These are phyloP conservation scores for Claviceps africana DNA, from an alignment of 2,329 filamentous ascomycete species.

Conservation along the genomic window DNA sequence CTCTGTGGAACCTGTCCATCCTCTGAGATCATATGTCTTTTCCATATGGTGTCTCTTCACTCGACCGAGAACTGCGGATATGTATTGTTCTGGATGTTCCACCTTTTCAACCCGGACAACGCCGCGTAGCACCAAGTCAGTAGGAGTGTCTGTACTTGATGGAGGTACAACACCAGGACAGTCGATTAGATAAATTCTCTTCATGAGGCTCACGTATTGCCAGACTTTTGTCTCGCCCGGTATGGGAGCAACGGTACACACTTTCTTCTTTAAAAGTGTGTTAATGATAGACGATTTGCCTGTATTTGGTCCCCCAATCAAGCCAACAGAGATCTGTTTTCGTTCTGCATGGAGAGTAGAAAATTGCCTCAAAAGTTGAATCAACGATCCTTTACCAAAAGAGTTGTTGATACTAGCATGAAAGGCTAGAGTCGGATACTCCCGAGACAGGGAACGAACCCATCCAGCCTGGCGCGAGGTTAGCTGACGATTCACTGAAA, in stretches of 20 bases:
- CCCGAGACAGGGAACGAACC: conserved; percentile 78
- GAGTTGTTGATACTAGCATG: conserved; percentile 90
- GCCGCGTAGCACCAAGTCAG: conserved; percentile 79
- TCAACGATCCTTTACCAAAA: conserved; percentile 90
- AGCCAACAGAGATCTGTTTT: conserved; percentile 87
- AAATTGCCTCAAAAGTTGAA: conserved; percentile 85
- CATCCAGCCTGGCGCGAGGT: conserved; percentile 60
- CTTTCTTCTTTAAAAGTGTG: conserved; percentile 84
- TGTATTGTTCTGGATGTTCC: conserved; percentile 91
- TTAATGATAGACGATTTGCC: conserved; percentile 98
- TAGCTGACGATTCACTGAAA: conserved; percentile 1
- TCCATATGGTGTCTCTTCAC: conserved; percentile 83
- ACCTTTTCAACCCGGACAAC: conserved; percentile 94
- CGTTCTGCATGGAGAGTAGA: conserved; percentile 76
- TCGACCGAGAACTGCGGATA: conserved; percentile 63
- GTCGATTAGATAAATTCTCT: conserved; percentile 79
- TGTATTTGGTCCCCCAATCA: conserved; percentile 69
- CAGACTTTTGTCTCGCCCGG: conserved; percentile 96
- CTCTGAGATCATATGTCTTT: conserved; percentile 78
- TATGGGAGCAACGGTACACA: conserved; percentile 85
- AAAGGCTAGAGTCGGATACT: conserved; percentile 88
- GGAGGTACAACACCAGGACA: conserved; percentile 94
- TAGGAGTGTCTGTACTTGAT: conserved; percentile 65
- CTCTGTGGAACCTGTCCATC: conserved; percentile 61
- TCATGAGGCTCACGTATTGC: conserved; percentile 96